Base-by-base conservation (phyloP, 2,329 filamentous ascomycete species). In the Colletotrichum gigasporum region DNA sequence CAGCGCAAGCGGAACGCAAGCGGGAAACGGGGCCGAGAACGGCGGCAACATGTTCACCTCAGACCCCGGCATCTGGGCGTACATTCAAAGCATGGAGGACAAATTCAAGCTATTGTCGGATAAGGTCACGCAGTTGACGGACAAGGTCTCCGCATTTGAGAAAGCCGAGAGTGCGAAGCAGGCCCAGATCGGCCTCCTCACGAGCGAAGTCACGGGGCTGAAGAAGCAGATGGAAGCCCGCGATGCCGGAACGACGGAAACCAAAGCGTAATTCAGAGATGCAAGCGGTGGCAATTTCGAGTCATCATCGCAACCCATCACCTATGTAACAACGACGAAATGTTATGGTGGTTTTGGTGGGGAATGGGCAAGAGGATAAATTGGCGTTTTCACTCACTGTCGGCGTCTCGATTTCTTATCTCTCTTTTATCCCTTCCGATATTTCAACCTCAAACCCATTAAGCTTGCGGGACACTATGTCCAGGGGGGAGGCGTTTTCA, bases 51-150 rank as follows among this genome's bases (percentile, higher is more conserved):
- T 93, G 65, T 90, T 93, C 74, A 81, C 87, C 54, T 80, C 81
- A 16, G 86, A 88, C 52, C 82, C 87, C 67, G 89, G 88, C 41
- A 80, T 94, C 8, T 93, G 90, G 90, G 79, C 83, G 4, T 93
- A 93, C 71, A 86, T 94, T 32, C 88, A 92, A 60, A 84, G 83
- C 16, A 80, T 95, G 51, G 91, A 95, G 71, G 85, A 87, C 11
- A 80, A 80, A 68, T 73, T 86, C n/a, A 81, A 82, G 58, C 74
- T 78, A 11, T 71, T 85, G 20, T 78, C 75, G 35, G 82, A 85
- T 16, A 74, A 77, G 54, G 72, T 73, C 37, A 52, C 67, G 37
- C n/a, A n/a, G n/a, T 71, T 85, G 20, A 77, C 75, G 35, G 82
- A 85, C n/a, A 74, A 77, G 54, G 72, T 73, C 37, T 48, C 67